These are phyloP conservation scores for Nicotiana rustica DNA, from an alignment of 305 asterid species.

Conservation along the genomic window DNA sequence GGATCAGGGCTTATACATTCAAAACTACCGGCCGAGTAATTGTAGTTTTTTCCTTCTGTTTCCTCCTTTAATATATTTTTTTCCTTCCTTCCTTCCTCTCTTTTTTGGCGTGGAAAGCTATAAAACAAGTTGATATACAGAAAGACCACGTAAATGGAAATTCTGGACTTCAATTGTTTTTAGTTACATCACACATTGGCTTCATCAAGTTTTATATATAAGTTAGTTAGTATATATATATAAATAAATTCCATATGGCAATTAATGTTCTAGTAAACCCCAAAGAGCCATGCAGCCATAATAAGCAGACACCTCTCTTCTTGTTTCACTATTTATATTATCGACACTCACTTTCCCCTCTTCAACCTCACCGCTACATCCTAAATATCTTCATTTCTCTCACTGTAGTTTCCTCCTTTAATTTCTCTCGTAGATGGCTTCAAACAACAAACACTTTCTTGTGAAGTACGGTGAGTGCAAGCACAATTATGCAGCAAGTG, in stretches of 20 bases:
- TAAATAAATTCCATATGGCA: neutral
- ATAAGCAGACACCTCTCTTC: neutral
- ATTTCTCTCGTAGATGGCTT: neutral
- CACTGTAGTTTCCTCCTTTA: neutral
- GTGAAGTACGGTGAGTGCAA: neutral
- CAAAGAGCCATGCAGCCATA: neutral
- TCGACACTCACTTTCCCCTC: neutral
- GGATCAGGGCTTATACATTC: no score
- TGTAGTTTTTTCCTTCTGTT: no score
- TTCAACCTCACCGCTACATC: neutral
- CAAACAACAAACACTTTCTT: neutral
- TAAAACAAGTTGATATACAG: neutral
- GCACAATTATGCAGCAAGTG: neutral
- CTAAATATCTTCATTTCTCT: neutral
- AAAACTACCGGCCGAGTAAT: no score
- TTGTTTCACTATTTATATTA: neutral
- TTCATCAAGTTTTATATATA: no score
- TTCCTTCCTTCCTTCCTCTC: no score
- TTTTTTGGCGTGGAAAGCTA: no score
- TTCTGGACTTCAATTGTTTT: neutral
- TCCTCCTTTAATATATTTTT: no score
- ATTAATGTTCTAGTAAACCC: neutral
- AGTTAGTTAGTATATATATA: no score
- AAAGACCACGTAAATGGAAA: neutral
- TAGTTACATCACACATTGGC: no score